phyloP scores from a whole-genome alignment of 805 yeast genomes.

The Maudiozyma saulgeensis region DNA sequence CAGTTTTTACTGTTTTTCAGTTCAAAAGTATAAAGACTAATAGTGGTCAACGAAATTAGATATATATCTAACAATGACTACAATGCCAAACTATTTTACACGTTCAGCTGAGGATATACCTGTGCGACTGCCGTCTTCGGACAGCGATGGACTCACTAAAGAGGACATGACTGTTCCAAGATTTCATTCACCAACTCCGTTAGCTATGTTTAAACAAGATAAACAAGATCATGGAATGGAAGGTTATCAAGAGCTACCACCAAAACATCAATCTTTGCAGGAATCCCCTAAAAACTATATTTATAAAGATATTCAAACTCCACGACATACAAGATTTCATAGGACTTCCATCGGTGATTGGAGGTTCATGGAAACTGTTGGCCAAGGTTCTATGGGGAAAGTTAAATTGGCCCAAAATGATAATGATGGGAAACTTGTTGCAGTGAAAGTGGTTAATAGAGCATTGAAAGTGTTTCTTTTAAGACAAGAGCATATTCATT shows the following conservation, averaged over 20 bases:
- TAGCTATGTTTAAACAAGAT: background rate
- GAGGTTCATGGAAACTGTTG: slow-evolving; percentile 90
- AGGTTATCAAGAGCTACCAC: background rate
- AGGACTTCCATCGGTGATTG: slow-evolving; percentile 49
- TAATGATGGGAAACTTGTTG: slow-evolving; percentile 73
- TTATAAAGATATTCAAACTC: background rate
- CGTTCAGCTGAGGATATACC: background rate
- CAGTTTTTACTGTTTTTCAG: too few relatives aligned
- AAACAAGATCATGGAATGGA: background rate
- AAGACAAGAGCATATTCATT: slow-evolving; percentile 35
- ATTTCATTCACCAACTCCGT: background rate
- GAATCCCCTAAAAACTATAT: background rate
- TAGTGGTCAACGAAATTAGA: too few relatives aligned
- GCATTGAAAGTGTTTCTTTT: slow-evolving; percentile 72
- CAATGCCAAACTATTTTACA: too few relatives aligned
- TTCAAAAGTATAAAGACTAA: too few relatives aligned
- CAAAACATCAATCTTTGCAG: background rate
- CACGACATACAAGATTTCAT: background rate
- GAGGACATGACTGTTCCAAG: background rate
- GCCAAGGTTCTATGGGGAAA: slow-evolving; percentile 99
- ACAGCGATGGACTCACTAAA: too few relatives aligned
- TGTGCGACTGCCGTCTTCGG: too few relatives aligned
- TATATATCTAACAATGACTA: too few relatives aligned
- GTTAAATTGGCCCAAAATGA: slow-evolving; percentile 89
- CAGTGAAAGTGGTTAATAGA: slow-evolving; percentile 85